Percentiles rank a stretch among this genome's conserved stretches.
Conservation (phyloP, 495 filamentous ascomycete genomes). For the Recurvomyces mirabilis region DNA sequence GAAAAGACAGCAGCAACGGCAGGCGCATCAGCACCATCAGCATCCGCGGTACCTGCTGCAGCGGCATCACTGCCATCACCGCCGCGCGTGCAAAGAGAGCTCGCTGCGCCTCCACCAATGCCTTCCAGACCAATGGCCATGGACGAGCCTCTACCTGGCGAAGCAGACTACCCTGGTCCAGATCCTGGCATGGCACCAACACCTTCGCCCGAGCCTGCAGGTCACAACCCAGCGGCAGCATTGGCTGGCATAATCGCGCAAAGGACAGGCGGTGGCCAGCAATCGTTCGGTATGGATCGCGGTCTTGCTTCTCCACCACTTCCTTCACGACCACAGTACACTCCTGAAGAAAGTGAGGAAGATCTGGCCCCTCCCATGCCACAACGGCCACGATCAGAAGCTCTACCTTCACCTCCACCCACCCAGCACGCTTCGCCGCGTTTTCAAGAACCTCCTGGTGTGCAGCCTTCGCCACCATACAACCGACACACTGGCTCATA, state of each 20-base stretch:
- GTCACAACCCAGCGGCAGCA: slow-evolving; percentile 54
- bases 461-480: slow-evolving; percentile 49
- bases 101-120: slow-evolving; percentile 26
- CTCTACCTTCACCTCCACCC: slow-evolving; percentile 38
- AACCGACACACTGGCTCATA: slow-evolving; percentile 39
- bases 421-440: slow-evolving; percentile 42
- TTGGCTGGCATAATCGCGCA: slow-evolving; percentile 61
- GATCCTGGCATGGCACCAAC: slow-evolving; percentile 11
- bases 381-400: slow-evolving; percentile 53
- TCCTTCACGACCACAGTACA: slow-evolving; percentile 39
- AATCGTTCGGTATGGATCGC: slow-evolving; percentile 23
- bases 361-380: slow-evolving; percentile 58
- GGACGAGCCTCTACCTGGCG: slow-evolving; percentile 20
- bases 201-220: slow-evolving; percentile 16
- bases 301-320: slow-evolving; percentile 31
- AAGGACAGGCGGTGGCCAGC: slow-evolving; percentile 25
- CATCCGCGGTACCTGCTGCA: slow-evolving; percentile 1
- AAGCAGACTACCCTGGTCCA: slow-evolving; percentile 19
- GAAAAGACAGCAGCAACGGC: slow-evolving; percentile 42
- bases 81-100: slow-evolving; percentile 15
- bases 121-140: slow-evolving; percentile 18
- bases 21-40: slow-evolving; percentile 1
- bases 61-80: neutral
- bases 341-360: slow-evolving; percentile 51
- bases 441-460: slow-evolving; percentile 33